A percentile compares a stretch with the other conserved stretches of the same genome.
Evolutionary conservation across 768 basidiomycete genomes (phyloP).

Genomic region (Kwoniella mangroviensis): DNA sequence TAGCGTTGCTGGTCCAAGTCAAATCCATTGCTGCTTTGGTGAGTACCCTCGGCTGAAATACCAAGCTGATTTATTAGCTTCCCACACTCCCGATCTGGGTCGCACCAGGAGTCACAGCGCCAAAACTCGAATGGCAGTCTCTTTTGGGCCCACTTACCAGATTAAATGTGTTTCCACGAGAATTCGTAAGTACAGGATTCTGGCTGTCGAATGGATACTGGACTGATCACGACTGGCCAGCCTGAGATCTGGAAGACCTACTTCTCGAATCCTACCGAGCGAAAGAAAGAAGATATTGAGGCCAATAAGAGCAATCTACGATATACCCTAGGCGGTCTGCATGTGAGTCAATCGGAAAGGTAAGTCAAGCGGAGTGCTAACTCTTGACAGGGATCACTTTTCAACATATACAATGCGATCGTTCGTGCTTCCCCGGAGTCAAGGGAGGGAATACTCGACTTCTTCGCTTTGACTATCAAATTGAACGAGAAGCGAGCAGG

Average conservation of each 20-base stretch:
- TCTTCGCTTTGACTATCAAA: conserved; percentile 73
- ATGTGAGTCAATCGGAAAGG: conserved; percentile 62
- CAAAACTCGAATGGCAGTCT: conserved; percentile 61
- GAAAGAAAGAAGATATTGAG: conserved; percentile 73
- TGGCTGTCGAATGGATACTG: conserved; percentile 1
- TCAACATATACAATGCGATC: conserved; percentile 85
- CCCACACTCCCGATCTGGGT: conserved; percentile 55
- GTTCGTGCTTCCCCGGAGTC: conserved; percentile 78
- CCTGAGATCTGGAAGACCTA: conserved; percentile 76
- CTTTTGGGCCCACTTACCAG: conserved; percentile 83
- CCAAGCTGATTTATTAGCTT: conserved; percentile 40
- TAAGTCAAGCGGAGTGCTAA: too few species aligned
- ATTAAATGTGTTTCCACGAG: conserved; percentile 80
- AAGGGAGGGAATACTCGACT: conserved; percentile 79
- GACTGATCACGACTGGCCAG: conserved; percentile 59
- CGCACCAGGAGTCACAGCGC: conserved; percentile 43
- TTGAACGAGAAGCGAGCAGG: conserved; percentile 85
- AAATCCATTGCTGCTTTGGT: conserved; percentile 80
- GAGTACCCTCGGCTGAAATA: conserved; percentile 13
- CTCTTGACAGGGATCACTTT: conserved; percentile 63
- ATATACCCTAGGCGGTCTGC: conserved; percentile 81
- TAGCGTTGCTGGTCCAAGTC: conserved; percentile 77
- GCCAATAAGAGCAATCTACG: conserved; percentile 82
- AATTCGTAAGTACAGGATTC: conserved; percentile 69
- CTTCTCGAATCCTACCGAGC: conserved; percentile 82